Evolutionary conservation across 2,329 filamentous ascomycete genomes (phyloP), one percentile per base, ranked within the genome.

Genomic region (Ceratocystis alfenasii): DNA sequence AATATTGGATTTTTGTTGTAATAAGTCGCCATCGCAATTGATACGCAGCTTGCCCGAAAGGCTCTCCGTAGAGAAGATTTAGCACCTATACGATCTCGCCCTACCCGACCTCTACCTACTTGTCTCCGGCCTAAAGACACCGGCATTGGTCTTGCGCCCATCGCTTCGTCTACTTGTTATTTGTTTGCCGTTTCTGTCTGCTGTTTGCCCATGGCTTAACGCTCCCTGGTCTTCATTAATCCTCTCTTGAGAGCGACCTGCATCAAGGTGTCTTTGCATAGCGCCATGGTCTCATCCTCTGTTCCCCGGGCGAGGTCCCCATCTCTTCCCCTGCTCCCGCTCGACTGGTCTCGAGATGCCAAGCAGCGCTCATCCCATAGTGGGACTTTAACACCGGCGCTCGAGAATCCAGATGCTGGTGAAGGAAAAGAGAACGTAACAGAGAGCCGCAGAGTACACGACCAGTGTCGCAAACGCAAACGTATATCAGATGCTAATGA

Each of bases 401-500:
- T 59, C 7, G 65, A 65, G 5, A 28, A 63, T 59, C 22, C 61
- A 20, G 63, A 63, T 12, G 44, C 36, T n/a, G n/a, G 44, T 10
- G 59, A 62, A 44, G 62, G 22, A 5, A 65, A 67, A 20, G 66
- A 64, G 10, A 36, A 64, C 5, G 50, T 25, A 1, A 33, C 33
- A 30, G 65, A 67, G 3, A 45, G 22, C 10, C 20, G 25, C 20
- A 7, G 22, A 8, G n/a, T 10, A 10, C 36, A 33, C 12, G 22
- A 28, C 45, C 33, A 45, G 22, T 57, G 66, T 28, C 62, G 63
- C 33, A 67, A 67, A 28, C 63, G 66, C 7, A 67, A 67, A 60
- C 57, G 66, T 20, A 44, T 60, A 17, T 67, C 66, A n/a, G 63
- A 67, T 33, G 63, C 55, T 6, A 59, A 63, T 36, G 63, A 67